phyloP scores from a whole-genome alignment of 2,329 filamentous ascomycete species.

The Colletotrichum lini region DNA sequence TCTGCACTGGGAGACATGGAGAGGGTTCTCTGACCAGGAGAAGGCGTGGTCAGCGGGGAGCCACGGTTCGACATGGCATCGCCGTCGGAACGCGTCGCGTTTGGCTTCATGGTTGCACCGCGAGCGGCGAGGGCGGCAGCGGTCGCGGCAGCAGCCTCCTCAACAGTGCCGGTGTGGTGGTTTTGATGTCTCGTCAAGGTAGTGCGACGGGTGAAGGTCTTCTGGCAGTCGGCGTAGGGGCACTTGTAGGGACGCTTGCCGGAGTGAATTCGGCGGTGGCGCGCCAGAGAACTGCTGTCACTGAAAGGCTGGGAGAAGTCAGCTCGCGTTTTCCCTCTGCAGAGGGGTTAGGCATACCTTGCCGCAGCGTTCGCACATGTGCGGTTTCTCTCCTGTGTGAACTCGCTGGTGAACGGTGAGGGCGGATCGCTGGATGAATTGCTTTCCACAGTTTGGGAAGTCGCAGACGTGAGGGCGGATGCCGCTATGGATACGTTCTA shows the following conservation, averaged over 20 bases:
- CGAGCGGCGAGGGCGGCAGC: constrained; percentile 83
- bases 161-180: constrained; percentile 93
- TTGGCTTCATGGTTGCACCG: constrained; percentile 56
- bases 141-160: constrained; percentile 91
- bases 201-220: constrained; percentile 96
- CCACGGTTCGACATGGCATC: constrained; percentile 79
- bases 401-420: constrained; percentile 95
- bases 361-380: constrained; percentile 96
- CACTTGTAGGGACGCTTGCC: constrained; percentile 98
- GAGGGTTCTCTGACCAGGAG: constrained; percentile 82
- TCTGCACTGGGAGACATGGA: constrained; percentile 84
- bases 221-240: constrained; percentile 96
- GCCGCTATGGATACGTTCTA: constrained; percentile 96
- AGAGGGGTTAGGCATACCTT: constrained; percentile 75
- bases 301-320: constrained; percentile 82
- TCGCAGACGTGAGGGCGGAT: constrained; percentile 94
- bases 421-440: constrained; percentile 97
- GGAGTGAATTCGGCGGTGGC: constrained; percentile 94
- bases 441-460: constrained; percentile 88
- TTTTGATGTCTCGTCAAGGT: constrained; percentile 97
- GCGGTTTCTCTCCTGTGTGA: constrained; percentile 97
- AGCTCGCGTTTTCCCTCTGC: neutral
- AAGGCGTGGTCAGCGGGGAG: constrained; percentile 85
- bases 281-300: constrained; percentile 93
- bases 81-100: constrained; percentile 75